Percentiles rank a stretch among this genome's conserved stretches.
phyloP scores from a whole-genome alignment of 768 basidiomycete species.

The Rhodocollybia butyracea region DNA sequence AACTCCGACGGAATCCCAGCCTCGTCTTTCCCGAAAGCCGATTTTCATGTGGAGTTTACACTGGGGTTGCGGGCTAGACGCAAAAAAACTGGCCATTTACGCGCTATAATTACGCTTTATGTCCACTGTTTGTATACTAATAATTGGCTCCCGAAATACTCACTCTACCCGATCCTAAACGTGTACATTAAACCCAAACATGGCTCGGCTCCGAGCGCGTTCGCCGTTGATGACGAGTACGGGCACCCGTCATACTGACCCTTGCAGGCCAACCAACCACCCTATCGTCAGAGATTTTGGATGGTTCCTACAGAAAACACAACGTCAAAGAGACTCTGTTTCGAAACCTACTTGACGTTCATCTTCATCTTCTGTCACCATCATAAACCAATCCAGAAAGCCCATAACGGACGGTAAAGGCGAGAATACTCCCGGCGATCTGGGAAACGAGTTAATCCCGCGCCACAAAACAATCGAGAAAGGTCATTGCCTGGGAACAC shows the following conservation, averaged over 20 bases:
- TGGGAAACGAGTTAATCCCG: slow-evolving; percentile 24
- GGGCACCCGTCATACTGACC: too few species aligned
- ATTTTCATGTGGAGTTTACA: slow-evolving; percentile 4
- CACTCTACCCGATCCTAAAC: too few species aligned
- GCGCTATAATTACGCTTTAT: slow-evolving; percentile 10
- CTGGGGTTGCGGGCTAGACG: too few species aligned
- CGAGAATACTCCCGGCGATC: slow-evolving; percentile 73
- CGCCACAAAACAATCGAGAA: not conserved
- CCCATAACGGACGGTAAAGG: slow-evolving; percentile 88
- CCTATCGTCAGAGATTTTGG: not conserved
- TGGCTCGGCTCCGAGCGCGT: too few species aligned
- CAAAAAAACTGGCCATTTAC: too few species aligned
- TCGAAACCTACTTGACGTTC: not conserved
- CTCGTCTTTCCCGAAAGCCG: not conserved
- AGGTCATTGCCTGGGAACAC: slow-evolving; percentile 57
- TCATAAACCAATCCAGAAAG: slow-evolving; percentile 89
- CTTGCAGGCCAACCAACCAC: too few species aligned
- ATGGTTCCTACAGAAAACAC: not conserved
- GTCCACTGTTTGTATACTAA: slow-evolving; percentile 2
- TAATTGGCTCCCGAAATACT: not conserved
- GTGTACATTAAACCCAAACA: too few species aligned
- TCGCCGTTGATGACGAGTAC: too few species aligned
- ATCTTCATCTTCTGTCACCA: slow-evolving; percentile 79
- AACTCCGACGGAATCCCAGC: slow-evolving; percentile 5
- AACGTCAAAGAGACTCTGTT: not conserved